A percentile compares a stretch with the other conserved stretches of the same genome.
These are phyloP conservation scores for Dicorynia guianensis DNA, from an alignment of 306 rosid genomes.

Conservation along the genomic window DNA sequence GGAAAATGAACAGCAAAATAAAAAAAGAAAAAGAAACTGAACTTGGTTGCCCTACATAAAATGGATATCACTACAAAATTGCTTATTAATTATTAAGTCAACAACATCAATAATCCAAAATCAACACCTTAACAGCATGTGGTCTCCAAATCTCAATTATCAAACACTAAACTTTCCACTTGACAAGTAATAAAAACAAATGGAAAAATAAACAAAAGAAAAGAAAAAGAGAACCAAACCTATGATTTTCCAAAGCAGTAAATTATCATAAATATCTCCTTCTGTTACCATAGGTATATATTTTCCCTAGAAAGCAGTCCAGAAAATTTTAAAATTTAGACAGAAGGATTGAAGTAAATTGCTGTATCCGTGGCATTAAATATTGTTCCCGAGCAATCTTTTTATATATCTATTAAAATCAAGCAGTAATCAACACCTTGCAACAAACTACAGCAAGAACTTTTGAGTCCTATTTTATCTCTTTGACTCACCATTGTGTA, in stretches of 20 bases:
- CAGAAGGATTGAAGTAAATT: background rate
- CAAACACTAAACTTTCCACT: background rate
- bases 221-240: background rate
- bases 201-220: background rate
- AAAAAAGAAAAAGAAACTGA: background rate
- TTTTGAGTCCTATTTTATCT: background rate
- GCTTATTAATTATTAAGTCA: background rate
- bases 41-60: too few relatives aligned
- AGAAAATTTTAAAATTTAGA: background rate
- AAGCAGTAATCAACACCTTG: too few relatives aligned
- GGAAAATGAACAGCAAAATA: background rate
- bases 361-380: background rate
- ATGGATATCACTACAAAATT: background rate
- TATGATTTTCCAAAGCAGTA: background rate
- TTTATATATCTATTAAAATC: background rate
- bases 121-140: background rate
- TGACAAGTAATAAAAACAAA: background rate
- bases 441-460: too few relatives aligned
- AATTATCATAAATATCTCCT: background rate
- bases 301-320: background rate
- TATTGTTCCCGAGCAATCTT: background rate
- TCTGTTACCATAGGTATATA: background rate
- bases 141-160: background rate
- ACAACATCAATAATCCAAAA: background rate
- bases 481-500: background rate